A percentile compares a stretch with the other conserved stretches of the same genome.
These are phyloP conservation scores for Amanita brunnescens DNA, from an alignment of 768 basidiomycete genomes.

Conservation along the genomic window DNA sequence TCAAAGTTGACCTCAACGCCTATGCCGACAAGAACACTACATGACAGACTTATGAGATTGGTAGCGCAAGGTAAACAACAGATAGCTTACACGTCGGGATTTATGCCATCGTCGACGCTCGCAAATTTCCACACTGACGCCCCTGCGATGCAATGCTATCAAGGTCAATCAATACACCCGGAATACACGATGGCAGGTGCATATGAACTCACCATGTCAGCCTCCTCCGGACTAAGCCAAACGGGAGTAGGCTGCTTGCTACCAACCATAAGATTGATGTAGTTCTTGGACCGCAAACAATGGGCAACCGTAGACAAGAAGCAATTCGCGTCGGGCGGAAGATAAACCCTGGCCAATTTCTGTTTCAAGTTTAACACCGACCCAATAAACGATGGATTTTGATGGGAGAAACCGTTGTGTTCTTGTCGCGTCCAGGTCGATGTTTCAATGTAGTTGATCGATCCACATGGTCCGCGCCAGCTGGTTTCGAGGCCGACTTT, in stretches of 20 bases:
- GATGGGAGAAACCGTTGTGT: slow-evolving; percentile 87
- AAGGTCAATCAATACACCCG: slow-evolving; percentile 4
- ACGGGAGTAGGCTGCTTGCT: slow-evolving; percentile 77
- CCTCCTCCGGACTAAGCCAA: slow-evolving; percentile 73
- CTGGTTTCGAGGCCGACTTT: slow-evolving; percentile 71
- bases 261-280: slow-evolving; percentile 83
- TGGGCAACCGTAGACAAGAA: slow-evolving; percentile 79
- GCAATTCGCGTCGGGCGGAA: slow-evolving; percentile 88
- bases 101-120: slow-evolving; percentile 60
- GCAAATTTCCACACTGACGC: slow-evolving; percentile 83
- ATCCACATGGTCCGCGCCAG: slow-evolving; percentile 67
- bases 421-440: slow-evolving; percentile 82
- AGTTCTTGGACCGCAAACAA: slow-evolving; percentile 77
- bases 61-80: not conserved
- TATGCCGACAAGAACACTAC: slow-evolving; percentile 73
- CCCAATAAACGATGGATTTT: slow-evolving; percentile 80
- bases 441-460: slow-evolving; percentile 83
- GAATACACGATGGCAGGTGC: not conserved
- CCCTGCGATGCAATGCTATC: slow-evolving; percentile 76
- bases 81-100: slow-evolving; percentile 57
- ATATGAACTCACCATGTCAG: slow-evolving; percentile 40
- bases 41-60: slow-evolving; percentile 21
- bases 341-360: slow-evolving; percentile 62
- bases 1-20: slow-evolving; percentile 88
- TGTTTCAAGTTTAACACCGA: slow-evolving; percentile 78